phyloP scores from a whole-genome alignment of 2,329 filamentous ascomycete genomes.

The Fusarium liriodendri region DNA sequence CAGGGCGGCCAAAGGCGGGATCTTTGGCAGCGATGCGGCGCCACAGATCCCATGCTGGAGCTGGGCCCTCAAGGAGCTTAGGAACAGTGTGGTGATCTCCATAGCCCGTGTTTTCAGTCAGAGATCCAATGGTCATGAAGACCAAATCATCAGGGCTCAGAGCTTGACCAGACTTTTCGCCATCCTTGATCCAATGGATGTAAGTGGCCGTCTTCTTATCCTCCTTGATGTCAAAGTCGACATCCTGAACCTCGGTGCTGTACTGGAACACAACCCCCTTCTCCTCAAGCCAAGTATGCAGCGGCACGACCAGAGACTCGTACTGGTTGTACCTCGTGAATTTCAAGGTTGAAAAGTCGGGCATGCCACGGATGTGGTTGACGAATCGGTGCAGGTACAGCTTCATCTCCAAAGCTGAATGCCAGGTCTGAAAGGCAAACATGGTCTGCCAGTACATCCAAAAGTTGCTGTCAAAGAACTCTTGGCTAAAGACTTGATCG shows the following conservation, averaged over 20 bases:
- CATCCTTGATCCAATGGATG: slow-evolving; percentile 14
- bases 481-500: slow-evolving; percentile 16
- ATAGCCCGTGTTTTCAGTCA: slow-evolving; percentile 20
- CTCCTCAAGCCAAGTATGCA: slow-evolving; percentile 23
- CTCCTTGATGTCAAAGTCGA: slow-evolving; percentile 14
- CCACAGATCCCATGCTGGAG: slow-evolving; percentile 27
- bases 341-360: slow-evolving; percentile 26
- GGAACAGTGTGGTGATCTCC: slow-evolving; percentile 20
- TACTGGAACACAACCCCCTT: slow-evolving; percentile 26
- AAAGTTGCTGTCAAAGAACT: slow-evolving; percentile 28
- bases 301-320: slow-evolving; percentile 21
- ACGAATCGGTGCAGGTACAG: slow-evolving; percentile 24
- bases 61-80: slow-evolving; percentile 8
- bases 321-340: slow-evolving; percentile 29
- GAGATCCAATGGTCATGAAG: slow-evolving; percentile 25
- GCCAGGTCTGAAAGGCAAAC: slow-evolving; percentile 31
- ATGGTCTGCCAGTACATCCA: slow-evolving; percentile 33
- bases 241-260: slow-evolving; percentile 15
- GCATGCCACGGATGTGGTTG: slow-evolving; percentile 26
- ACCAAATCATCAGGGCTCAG: slow-evolving; percentile 9
- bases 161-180: slow-evolving; percentile 7
- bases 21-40: slow-evolving; percentile 20
- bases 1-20: slow-evolving; percentile 16
- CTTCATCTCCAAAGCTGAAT: slow-evolving; percentile 28
- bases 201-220: slow-evolving; percentile 15